Evolutionary conservation across 305 asterid genomes (phyloP), one percentile per base, ranked within the genome.

Genomic region (Lippia alba): DNA sequence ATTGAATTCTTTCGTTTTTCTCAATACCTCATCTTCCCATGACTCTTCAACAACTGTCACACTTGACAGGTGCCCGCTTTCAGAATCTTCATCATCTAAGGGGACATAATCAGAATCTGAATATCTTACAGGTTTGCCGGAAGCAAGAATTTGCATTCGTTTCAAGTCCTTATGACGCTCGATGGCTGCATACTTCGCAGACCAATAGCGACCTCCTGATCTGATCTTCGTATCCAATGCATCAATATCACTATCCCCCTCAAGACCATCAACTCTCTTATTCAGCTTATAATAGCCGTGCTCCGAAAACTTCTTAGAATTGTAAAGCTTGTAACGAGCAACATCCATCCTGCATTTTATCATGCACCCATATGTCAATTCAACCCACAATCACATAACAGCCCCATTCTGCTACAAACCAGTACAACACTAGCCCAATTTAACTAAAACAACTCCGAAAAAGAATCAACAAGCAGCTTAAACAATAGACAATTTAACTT

Each of bases 161-260:
- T 94, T 94, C 79, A 94, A 74, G 78, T 84, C 90, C 83, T 84
- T 90, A 76, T 91, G 97, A 67, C 87, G 96, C 82, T 94, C 99
- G 18, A 94, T 59, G 55, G 95, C 94, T 69, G 96, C 81, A 76
- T 87, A 84, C 50, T 83, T 85, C 4, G 91, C 89, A 60, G 99
- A 91, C 97, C 99, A 94, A 75, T 94, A 94, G 50, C 99, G 90
- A 67, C 97, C 97, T 64, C 83, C 97, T 36, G 89, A 89, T 71
- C 86, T 84, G 61, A 91, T 94, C 73, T 83, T 88, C 18, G 51
- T 64, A 69, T 92, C 97, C 66, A 94, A 73, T 6, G 79, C 81
- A 76, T 90, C 96, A 59, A 83, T 68, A 72, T 94, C 99, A 62
- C 40, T 75, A 78, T 94, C 99, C 59, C 85, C 74, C 54, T 81